These are phyloP conservation scores for Leishmania gerbilli DNA, from an alignment of 208 protist genomes.

Conservation along the genomic window DNA sequence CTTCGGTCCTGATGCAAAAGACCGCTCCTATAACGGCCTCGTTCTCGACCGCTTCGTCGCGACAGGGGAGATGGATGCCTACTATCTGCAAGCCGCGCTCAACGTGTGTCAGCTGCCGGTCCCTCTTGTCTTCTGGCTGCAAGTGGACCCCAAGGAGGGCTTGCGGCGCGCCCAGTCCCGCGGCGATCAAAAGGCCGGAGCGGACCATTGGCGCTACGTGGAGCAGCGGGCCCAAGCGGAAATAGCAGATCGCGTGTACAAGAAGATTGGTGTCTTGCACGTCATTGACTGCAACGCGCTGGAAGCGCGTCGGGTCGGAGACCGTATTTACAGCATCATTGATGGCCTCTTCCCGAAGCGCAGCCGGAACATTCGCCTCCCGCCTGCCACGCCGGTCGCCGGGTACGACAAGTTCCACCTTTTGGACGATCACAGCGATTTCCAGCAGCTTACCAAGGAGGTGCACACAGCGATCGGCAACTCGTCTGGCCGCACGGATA, in stretches of 20 bases:
- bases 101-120: constrained; percentile 55
- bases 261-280: constrained; percentile 53
- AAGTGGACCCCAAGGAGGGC: constrained; percentile 65
- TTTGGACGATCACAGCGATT: constrained; percentile 57
- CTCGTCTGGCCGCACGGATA: constrained; percentile 56
- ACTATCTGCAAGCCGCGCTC: constrained; percentile 77
- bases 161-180: constrained; percentile 57
- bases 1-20: constrained; percentile 53
- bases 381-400: constrained; percentile 18
- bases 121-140: constrained; percentile 78
- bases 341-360: constrained; percentile 44
- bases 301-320: constrained; percentile 42
- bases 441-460: constrained; percentile 54
- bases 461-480: constrained; percentile 75
- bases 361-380: constrained; percentile 31
- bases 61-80: constrained; percentile 78
- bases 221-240: constrained; percentile 75
- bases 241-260: constrained; percentile 63
- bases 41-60: constrained; percentile 88
- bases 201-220: constrained; percentile 58
- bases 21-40: constrained; percentile 66
- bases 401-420: constrained; percentile 42
- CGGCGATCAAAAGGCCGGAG: constrained; percentile 48
- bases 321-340: constrained; percentile 52
- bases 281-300: constrained; percentile 48